phyloP scores from a whole-genome alignment of 148 eudicot species.

The Vaccinium macrocarpon region DNA sequence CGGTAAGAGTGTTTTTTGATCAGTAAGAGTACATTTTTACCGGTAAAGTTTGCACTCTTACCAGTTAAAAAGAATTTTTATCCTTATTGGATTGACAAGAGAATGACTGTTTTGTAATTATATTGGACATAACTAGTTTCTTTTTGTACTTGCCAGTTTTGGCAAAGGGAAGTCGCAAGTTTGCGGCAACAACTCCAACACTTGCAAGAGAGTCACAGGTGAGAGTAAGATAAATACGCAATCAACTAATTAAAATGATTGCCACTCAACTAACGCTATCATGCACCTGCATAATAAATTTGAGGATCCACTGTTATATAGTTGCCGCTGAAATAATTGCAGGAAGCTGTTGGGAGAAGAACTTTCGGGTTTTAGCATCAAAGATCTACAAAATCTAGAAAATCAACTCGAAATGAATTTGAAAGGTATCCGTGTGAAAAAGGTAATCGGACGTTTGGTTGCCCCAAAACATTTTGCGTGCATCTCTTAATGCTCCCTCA shows the following conservation, averaged over 20 bases:
- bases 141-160: constrained; percentile 38
- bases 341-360: constrained; percentile 68
- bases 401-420: constrained; percentile 52
- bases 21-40: no score
- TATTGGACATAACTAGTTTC: background rate
- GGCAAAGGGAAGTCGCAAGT: constrained; percentile 70
- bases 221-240: background rate
- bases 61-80: no score
- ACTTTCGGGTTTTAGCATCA: constrained; percentile 57
- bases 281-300: no score
- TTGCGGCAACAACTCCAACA: constrained; percentile 68
- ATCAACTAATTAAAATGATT: no score
- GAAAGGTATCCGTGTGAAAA: constrained; percentile 47
- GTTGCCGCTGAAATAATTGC: constrained; percentile 20
- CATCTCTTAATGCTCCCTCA: background rate
- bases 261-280: no score
- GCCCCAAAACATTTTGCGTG: background rate
- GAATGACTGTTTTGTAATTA: no score
- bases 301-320: background rate
- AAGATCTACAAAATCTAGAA: constrained; percentile 60
- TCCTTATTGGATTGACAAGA: no score
- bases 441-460: constrained; percentile 28
- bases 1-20: no score
- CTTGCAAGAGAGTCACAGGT: constrained; percentile 76
- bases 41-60: no score